phyloP scores from a whole-genome alignment of 495 filamentous ascomycete genomes.

The Aspergillus asperescens region DNA sequence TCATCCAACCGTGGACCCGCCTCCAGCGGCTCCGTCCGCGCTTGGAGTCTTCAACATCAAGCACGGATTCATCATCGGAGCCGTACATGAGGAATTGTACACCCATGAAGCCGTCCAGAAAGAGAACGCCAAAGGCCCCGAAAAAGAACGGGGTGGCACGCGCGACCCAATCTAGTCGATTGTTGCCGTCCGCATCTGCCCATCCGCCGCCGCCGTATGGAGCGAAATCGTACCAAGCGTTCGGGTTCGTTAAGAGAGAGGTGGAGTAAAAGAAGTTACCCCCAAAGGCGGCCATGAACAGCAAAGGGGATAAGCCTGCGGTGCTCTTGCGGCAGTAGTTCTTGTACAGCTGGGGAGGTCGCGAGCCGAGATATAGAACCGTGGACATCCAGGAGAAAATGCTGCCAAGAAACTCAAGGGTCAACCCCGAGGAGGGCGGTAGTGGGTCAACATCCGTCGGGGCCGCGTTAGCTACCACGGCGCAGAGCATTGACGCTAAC shows the following conservation, averaged over 20 bases:
- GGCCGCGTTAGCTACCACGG: constrained; percentile 40
- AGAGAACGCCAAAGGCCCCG: constrained; percentile 64
- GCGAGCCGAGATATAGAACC: constrained; percentile 62
- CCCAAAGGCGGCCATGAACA: constrained; percentile 67
- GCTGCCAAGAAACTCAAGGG: constrained; percentile 47
- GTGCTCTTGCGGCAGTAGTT: constrained; percentile 64
- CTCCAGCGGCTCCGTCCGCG: constrained; percentile 46
- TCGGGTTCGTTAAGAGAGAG: constrained; percentile 62
- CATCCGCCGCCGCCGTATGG: constrained; percentile 64
- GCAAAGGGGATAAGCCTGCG: constrained; percentile 59
- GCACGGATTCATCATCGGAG: constrained; percentile 32
- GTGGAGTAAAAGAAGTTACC: constrained; percentile 69
- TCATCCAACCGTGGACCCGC: constrained; percentile 61
- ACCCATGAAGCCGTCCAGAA: constrained; percentile 59
- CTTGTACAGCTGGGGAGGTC: constrained; percentile 65
- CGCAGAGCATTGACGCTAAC: constrained; percentile 43
- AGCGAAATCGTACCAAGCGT: constrained; percentile 56
- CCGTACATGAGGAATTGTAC: constrained; percentile 62
- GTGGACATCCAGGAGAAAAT: constrained; percentile 64
- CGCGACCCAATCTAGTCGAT: constrained; percentile 52
- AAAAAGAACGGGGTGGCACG: constrained; percentile 64
- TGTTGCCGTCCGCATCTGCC: constrained; percentile 55
- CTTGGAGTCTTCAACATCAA: constrained; percentile 32
- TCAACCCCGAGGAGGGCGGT: constrained; percentile 21
- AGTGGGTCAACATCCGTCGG: constrained; percentile 26